These are phyloP conservation scores for Microcera coccophila DNA, from an alignment of 2,329 filamentous ascomycete genomes.

Conservation along the genomic window DNA sequence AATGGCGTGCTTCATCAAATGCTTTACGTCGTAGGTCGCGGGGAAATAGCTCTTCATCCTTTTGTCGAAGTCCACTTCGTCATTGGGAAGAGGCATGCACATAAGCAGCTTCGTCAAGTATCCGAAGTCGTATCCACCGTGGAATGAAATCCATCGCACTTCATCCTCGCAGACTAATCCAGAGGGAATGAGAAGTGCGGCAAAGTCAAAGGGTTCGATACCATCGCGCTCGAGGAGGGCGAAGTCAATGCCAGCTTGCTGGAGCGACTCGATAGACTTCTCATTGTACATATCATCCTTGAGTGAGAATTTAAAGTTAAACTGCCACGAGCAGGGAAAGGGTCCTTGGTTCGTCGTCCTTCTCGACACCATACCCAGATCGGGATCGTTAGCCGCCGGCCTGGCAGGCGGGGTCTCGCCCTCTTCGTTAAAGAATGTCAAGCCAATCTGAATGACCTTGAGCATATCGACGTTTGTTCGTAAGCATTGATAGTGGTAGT, in stretches of 20 bases:
- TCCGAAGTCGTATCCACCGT: slow-evolving; percentile 96
- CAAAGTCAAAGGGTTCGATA: slow-evolving; percentile 87
- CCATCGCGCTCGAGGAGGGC: slow-evolving; percentile 77
- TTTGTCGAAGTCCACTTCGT: slow-evolving; percentile 84
- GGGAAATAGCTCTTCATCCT: slow-evolving; percentile 93
- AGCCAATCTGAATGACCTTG: slow-evolving; percentile 94
- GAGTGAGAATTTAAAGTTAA: slow-evolving; percentile 96
- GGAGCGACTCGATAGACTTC: slow-evolving; percentile 85
- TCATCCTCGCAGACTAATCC: slow-evolving; percentile 84
- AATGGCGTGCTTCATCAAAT: slow-evolving; percentile 86
- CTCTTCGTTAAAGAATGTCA: slow-evolving; percentile 87
- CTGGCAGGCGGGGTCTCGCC: slow-evolving; percentile 79
- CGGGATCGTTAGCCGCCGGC: slow-evolving; percentile 46
- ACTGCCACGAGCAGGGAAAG: slow-evolving; percentile 92
- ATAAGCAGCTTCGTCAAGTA: slow-evolving; percentile 93
- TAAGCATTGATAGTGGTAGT: slow-evolving; percentile 97
- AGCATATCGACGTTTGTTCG: slow-evolving; percentile 96
- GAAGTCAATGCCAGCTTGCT: slow-evolving; percentile 91
- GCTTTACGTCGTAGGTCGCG: slow-evolving; percentile 92
- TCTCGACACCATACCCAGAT: slow-evolving; percentile 35
- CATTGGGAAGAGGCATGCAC: slow-evolving; percentile 76
- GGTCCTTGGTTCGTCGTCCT: slow-evolving; percentile 43
- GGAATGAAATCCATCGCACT: slow-evolving; percentile 95
- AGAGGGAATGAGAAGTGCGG: slow-evolving; percentile 83
- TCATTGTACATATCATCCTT: slow-evolving; percentile 98